phyloP scores from a whole-genome alignment of 225 moss, liverwort and hornwort genomes.

The Marchantia paleacea region DNA sequence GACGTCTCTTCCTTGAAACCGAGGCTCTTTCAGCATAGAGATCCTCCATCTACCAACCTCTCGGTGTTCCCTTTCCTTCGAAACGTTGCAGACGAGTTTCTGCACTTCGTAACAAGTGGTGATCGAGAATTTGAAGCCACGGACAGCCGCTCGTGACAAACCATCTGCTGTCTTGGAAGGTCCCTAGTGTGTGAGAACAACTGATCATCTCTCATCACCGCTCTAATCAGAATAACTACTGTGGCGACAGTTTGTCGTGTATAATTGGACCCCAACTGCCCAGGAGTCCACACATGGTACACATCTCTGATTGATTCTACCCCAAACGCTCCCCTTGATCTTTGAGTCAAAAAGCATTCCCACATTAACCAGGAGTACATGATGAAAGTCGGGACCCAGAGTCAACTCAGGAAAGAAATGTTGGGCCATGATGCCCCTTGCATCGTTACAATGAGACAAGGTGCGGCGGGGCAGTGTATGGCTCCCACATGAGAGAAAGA shows the following conservation, averaged over 20 bases:
- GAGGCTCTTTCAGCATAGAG: not conserved
- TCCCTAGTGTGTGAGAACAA: not conserved
- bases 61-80: not conserved
- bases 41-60: not conserved
- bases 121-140: not conserved
- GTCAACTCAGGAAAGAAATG: conserved; percentile 15
- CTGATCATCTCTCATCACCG: not conserved
- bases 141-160: not conserved
- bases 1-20: not conserved
- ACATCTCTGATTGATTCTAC: not conserved
- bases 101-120: not conserved
- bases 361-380: conserved; percentile 9
- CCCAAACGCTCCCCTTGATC: too few relatives aligned
- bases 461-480: not conserved
- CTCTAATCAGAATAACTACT: not conserved
- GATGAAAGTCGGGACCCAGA: not conserved
- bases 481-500: conserved; percentile 11
- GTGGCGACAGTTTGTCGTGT: not conserved
- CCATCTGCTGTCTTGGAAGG: not conserved
- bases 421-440: conserved; percentile 9
- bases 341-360: not conserved
- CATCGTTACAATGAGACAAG: conserved; percentile 12
- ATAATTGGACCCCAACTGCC: not conserved
- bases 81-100: not conserved
- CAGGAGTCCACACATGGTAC: not conserved